Percentiles rank a stretch among this genome's conserved stretches.
Evolutionary conservation across 441 rosid genomes (phyloP).

Genomic region (Populus hybrid): DNA sequence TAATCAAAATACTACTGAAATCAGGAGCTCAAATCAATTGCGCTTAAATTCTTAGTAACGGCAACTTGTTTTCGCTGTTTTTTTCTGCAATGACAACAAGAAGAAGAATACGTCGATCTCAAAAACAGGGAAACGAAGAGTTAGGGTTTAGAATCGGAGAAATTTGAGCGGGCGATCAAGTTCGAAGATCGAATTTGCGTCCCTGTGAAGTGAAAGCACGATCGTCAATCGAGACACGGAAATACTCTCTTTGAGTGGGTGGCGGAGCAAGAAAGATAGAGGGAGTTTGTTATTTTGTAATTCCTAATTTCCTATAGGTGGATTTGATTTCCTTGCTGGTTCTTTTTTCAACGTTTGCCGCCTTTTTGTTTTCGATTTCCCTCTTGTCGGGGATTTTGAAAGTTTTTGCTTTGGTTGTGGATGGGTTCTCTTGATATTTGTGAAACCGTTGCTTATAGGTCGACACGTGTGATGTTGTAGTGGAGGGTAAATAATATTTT

Average conservation of each 20-base stretch:
- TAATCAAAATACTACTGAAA: not conserved
- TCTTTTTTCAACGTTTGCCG: constrained; percentile 11
- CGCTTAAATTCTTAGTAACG: not conserved
- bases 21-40: not conserved
- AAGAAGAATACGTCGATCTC: not conserved
- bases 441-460: not conserved
- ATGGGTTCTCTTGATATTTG: not conserved
- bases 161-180: not conserved
- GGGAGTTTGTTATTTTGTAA: not conserved
- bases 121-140: not conserved
- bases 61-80: not conserved
- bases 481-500: not conserved
- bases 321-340: not conserved
- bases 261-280: not conserved
- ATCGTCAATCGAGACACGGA: not conserved
- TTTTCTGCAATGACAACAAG: not conserved
- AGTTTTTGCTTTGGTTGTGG: not conserved
- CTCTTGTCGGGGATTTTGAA: constrained; percentile 1
- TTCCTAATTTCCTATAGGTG: not conserved
- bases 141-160: not conserved
- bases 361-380: constrained; percentile 1
- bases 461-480: not conserved
- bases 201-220: not conserved
- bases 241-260: not conserved
- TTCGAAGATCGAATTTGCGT: not conserved